These are phyloP conservation scores for Xenosphaeropsis pyriputrescens DNA, from an alignment of 2,329 filamentous ascomycete genomes.

Conservation along the genomic window DNA sequence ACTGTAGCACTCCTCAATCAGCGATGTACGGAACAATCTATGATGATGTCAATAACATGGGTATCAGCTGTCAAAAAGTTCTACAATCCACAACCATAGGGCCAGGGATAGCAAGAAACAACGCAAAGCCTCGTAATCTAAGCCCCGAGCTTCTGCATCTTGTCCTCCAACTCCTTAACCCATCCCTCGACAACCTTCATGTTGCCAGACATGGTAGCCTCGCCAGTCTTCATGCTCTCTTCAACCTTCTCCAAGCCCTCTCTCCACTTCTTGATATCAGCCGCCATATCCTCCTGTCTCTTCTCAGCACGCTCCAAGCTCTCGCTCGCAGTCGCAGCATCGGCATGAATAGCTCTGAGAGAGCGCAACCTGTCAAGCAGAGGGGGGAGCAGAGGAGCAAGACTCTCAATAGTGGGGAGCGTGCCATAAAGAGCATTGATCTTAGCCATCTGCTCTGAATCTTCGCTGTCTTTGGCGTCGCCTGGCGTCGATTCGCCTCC, in stretches of 20 bases:
- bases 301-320: slow-evolving; percentile 65
- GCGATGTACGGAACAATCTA: too few relatives aligned
- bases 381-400: slow-evolving; percentile 73
- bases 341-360: slow-evolving; percentile 70
- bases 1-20: too few relatives aligned
- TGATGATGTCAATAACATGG: too few relatives aligned
- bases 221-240: slow-evolving; percentile 53
- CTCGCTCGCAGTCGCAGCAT: slow-evolving; percentile 68
- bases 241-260: slow-evolving; percentile 71
- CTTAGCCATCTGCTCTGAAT: slow-evolving; percentile 65
- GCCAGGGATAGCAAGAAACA: too few relatives aligned
- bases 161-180: slow-evolving; percentile 75
- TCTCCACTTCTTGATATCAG: slow-evolving; percentile 70
- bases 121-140: too few relatives aligned
- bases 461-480: slow-evolving; percentile 29
- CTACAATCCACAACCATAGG: too few relatives aligned
- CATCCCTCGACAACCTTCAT: slow-evolving; percentile 75
- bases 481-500: slow-evolving; percentile 20
- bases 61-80: too few relatives aligned
- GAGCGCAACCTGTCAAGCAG: slow-evolving; percentile 77
- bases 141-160: slow-evolving; percentile 38
- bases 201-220: slow-evolving; percentile 60
- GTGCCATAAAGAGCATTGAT: slow-evolving; percentile 86
- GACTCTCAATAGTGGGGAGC: slow-evolving; percentile 72
- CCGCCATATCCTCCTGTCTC: slow-evolving; percentile 67